phyloP scores from a whole-genome alignment of 441 rosid species.

The Adansonia madagascariensis region DNA sequence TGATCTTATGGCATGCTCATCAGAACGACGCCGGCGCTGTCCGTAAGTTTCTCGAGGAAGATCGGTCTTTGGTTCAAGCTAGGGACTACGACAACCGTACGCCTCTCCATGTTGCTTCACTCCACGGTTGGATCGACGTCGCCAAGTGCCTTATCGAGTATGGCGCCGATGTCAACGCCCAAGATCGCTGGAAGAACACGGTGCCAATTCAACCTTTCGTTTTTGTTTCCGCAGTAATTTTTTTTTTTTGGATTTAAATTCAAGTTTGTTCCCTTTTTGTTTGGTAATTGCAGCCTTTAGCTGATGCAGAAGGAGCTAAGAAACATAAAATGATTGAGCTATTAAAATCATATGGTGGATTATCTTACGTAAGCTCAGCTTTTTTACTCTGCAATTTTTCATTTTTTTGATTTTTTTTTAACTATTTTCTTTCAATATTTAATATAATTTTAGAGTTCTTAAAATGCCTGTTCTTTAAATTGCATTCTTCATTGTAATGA shows the following conservation, averaged over 20 bases:
- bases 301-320: constrained; percentile 99
- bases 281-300: constrained; percentile 75
- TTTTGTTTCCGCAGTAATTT: neutral
- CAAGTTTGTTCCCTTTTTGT: neutral
- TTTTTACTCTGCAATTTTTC: constrained; percentile 11
- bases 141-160: constrained; percentile 77
- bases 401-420: neutral
- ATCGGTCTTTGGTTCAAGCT: constrained; percentile 78
- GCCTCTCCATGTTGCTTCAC: constrained; percentile 94
- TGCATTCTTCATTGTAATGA: neutral
- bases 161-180: constrained; percentile 98
- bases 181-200: constrained; percentile 98
- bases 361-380: constrained; percentile 69
- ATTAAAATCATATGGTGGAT: constrained; percentile 80
- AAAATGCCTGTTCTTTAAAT: neutral
- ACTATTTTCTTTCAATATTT: constrained; percentile 6
- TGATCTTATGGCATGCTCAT: constrained; percentile 97
- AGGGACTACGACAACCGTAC: constrained; percentile 92
- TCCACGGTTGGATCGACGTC: constrained; percentile 93
- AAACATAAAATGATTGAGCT: constrained; percentile 73
- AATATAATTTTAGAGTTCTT: neutral
- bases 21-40: constrained; percentile 91
- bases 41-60: constrained; percentile 90
- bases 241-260: neutral
- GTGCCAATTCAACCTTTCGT: constrained; percentile 35